phyloP scores from a whole-genome alignment of 1,139 yeast species.

The Yamadazyma membranifaciens region DNA sequence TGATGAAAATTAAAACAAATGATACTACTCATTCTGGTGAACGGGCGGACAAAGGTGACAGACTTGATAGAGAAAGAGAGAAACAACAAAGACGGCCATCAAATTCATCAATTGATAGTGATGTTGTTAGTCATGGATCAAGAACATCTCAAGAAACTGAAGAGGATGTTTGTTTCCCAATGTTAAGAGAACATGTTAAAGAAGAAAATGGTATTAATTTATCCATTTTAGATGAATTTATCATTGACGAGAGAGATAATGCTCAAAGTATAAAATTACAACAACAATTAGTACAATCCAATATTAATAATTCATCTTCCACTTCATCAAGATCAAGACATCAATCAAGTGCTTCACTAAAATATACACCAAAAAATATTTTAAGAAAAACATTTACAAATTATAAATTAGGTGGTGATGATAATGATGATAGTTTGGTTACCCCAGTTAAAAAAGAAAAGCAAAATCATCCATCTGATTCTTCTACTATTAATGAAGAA shows the following conservation, averaged over 20 bases:
- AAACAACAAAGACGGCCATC: constrained; percentile 23
- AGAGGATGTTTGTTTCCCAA: constrained; percentile 97
- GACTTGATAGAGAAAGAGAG: constrained; percentile 22
- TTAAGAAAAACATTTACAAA: constrained; percentile 21
- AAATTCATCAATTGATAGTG: constrained; percentile 51
- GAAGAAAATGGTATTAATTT: constrained; percentile 74
- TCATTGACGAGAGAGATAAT: constrained; percentile 49
- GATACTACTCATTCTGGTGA: constrained; percentile 25
- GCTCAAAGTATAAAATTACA: constrained; percentile 25
- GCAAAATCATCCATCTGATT: constrained; percentile 21
- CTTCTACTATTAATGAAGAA: constrained; percentile 25
- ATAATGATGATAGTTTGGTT: background rate
- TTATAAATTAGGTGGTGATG: constrained; percentile 2
- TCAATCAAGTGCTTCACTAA: constrained; percentile 50
- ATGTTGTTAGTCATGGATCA: constrained; percentile 68
- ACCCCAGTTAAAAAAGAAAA: constrained; percentile 6
- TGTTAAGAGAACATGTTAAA: constrained; percentile 70
- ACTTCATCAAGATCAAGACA: constrained; percentile 16
- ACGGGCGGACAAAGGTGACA: background rate
- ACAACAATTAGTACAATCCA: constrained; percentile 23
- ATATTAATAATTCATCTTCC: constrained; percentile 14
- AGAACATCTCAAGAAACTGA: constrained; percentile 83
- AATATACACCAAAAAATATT: constrained; percentile 54
- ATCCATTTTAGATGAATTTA: constrained; percentile 75
- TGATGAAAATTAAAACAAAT: constrained; percentile 32